These are phyloP conservation scores for Scolecobasidium constrictum DNA, from an alignment of 2,329 filamentous ascomycete species.

Conservation along the genomic window DNA sequence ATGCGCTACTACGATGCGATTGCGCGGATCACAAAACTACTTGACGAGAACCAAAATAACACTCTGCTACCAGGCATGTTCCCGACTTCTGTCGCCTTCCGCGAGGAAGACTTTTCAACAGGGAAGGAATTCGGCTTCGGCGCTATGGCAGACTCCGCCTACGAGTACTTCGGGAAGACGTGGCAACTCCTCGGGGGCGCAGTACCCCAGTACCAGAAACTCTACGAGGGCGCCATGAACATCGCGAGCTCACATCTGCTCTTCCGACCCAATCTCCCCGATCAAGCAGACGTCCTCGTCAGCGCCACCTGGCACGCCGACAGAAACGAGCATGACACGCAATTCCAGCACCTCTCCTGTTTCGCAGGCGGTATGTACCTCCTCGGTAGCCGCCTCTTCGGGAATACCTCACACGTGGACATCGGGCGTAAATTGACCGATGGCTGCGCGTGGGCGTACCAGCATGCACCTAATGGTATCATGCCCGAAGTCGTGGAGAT, in stretches of 20 bases:
- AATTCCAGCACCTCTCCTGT: slow-evolving; percentile 48
- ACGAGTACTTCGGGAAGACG: slow-evolving; percentile 37
- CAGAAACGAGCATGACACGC: slow-evolving; percentile 21
- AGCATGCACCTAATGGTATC: slow-evolving; percentile 43
- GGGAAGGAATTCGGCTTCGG: slow-evolving; percentile 24
- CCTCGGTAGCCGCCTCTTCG: slow-evolving; percentile 46
- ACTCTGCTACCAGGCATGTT: slow-evolving; percentile 71
- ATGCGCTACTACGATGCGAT: slow-evolving; percentile 84
- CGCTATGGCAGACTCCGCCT: slow-evolving; percentile 29
- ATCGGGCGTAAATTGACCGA: slow-evolving; percentile 48
- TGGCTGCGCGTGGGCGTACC: slow-evolving; percentile 53
- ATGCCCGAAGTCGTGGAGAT: slow-evolving; percentile 51
- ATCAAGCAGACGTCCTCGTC: slow-evolving; percentile 34
- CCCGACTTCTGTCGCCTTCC: slow-evolving; percentile 49
- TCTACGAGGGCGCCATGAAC: slow-evolving; percentile 41
- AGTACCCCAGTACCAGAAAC: slow-evolving; percentile 32
- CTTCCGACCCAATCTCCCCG: slow-evolving; percentile 36
- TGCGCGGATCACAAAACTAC: slow-evolving; percentile 70
- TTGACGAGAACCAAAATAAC: slow-evolving; percentile 62
- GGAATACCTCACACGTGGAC: slow-evolving; percentile 40
- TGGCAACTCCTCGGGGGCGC: slow-evolving; percentile 35
- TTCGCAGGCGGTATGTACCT: slow-evolving; percentile 54
- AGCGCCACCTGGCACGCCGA: slow-evolving; percentile 32
- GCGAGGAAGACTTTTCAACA: slow-evolving; percentile 20
- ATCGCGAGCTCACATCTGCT: slow-evolving; percentile 33